Percentiles rank a stretch among this genome's conserved stretches.
Evolutionary conservation across 2,329 filamentous ascomycete species (phyloP).

Genomic region (Arachnomyces sp.): DNA sequence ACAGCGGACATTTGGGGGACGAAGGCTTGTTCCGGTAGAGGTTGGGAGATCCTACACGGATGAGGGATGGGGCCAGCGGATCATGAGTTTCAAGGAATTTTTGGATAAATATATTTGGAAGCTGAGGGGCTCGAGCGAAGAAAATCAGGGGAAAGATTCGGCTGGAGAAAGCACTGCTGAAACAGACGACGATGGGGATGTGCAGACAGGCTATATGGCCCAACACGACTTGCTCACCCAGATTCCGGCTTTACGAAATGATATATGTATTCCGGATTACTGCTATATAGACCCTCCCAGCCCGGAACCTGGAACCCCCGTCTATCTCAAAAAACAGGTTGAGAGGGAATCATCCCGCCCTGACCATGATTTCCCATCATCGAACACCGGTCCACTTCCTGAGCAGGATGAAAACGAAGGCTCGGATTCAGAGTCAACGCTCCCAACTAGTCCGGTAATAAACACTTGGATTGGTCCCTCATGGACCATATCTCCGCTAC

Average conservation of each 20-base stretch:
- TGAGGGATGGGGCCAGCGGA: slow-evolving; percentile 70
- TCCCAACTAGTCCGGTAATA: slow-evolving; percentile 51
- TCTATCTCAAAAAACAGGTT: slow-evolving; percentile 31
- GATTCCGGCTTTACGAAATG: slow-evolving; percentile 64
- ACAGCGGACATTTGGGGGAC: slow-evolving; percentile 63
- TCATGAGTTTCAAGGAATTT: slow-evolving; percentile 68
- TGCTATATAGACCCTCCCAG: slow-evolving; percentile 64
- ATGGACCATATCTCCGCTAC: slow-evolving; percentile 81
- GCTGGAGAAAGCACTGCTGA: background rate
- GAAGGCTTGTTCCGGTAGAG: slow-evolving; percentile 77
- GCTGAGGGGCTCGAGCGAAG: slow-evolving; percentile 5
- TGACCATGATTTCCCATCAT: too few relatives aligned
- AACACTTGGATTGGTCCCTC: slow-evolving; percentile 92
- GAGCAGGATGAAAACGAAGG: slow-evolving; percentile 2
- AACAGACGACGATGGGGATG: slow-evolving; percentile 9
- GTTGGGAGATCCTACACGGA: slow-evolving; percentile 83
- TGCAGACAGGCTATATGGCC: slow-evolving; percentile 67
- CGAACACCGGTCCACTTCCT: too few relatives aligned
- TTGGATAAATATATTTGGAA: slow-evolving; percentile 51
- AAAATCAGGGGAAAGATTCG: background rate
- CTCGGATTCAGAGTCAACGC: slow-evolving; percentile 9
- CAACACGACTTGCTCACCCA: slow-evolving; percentile 84
- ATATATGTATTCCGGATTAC: slow-evolving; percentile 75
- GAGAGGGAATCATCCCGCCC: slow-evolving; percentile 6
- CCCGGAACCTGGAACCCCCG: slow-evolving; percentile 41